Evolutionary conservation across 2,329 filamentous ascomycete species (phyloP), one percentile per base, ranked within the genome.

Genomic region (Talaromyces funiculosus): DNA sequence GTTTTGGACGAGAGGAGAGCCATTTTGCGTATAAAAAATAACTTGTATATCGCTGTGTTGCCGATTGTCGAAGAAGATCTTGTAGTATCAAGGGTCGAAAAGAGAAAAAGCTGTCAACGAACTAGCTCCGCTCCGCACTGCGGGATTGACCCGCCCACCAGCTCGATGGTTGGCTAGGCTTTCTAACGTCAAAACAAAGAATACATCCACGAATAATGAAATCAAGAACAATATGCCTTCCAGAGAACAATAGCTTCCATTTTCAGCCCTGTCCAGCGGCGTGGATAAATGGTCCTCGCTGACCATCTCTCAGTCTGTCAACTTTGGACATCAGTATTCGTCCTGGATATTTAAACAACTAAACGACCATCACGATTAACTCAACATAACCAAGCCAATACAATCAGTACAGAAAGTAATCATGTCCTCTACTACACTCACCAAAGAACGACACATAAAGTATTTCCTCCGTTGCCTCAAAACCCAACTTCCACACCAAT

Each of bases 391-490:
- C 12, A 51, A 8, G 8, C 4, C 4, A 31, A 53, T 3, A 31
- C 20, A 53, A 53, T n/a, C n/a, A n/a, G n/a, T n/a, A n/a, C n/a
- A 31, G 9, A 22, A 31, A 33, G 24, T 29, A 33, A 47, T n/a
- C 37, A 64, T 74, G 71, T 63, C 68, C 29, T 68, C 68, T 35
- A 49, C 64, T 18, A 58, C 60, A 20, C 73, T 77, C 63, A 70
- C 70, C 70, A 84, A 81, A 61, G 79, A 84, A 53, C 83, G 82
- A 61, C 94, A 99, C 73, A 80, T 94, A 72, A 90, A 89, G 71
- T 99, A 97, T 82, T 99, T 92, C 88, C 85, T 92, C 66, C 87
- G 92, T 71, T 97, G 93, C 73, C 83, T 94, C 65, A 89, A 88
- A 72, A 88, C 87, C 24, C 83, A 88, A 63, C 86, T 99, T 6